Base-by-base conservation (phyloP, 306 rosid species). In the Astragalus glycyphyllos region DNA sequence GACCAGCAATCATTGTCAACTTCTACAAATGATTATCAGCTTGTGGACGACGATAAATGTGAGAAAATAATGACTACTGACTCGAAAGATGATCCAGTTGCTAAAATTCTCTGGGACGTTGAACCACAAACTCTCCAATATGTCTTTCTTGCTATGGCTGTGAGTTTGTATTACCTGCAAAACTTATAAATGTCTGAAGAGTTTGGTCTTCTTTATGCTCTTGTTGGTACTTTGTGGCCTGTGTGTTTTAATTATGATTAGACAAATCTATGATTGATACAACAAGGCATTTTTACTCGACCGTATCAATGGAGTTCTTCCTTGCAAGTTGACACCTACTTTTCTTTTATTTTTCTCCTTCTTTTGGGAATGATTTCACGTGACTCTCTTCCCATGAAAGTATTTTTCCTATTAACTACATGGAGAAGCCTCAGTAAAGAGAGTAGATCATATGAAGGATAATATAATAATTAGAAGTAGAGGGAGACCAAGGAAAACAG, bases 111-210 rank as follows among this genome's bases (percentile, higher is more conserved):
- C 35, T 87, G 89, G 96, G 75, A 77, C 44, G 75, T 83, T 15
- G 74, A 82, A 8, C 81, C 97, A 4, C 66, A 67, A 68, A 82
- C 86, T 70, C 92, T 95, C 63, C 88, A 84, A 74, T 41, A 57
- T 68, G 90, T 84, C 62, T 86, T 95, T 72, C 91, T 95, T 61
- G 86, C 88, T 15, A 85, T 91, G 91, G 99, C 82, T 15, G 99
- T 95, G 79, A 85, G 96, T 87, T 74, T 77, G 42, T 65, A 37
- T 50, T 76, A 41, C 65, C 29, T 68, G 12, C 37, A 50, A 72
- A 58, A 55, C 71, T 82, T 79, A 29, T 44, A 62, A 50, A 62
- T 56, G 17, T 50, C 17, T n/a, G 29, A 49, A 49, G 53, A 48
- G 17, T 61, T 57, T 72, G 56, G 48, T 69, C 55, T 69, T 70